Conservation (phyloP, 192 early-diverging fungal species). For the Coemansia sp. region DNA sequence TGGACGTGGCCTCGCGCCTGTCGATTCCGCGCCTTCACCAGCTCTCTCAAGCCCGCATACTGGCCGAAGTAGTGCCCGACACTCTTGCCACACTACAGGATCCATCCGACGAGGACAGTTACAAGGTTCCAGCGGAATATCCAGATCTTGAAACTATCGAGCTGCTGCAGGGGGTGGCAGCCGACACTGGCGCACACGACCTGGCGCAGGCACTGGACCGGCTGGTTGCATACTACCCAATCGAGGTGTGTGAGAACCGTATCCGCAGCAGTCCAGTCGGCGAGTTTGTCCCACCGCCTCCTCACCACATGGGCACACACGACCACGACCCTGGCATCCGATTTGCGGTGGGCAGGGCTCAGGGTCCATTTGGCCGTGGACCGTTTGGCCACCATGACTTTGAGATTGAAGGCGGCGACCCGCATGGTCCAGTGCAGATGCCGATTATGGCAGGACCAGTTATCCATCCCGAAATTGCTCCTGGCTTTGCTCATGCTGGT, state of each 20-base stretch:
- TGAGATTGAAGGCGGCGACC: neutral
- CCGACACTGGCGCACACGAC: conserved; percentile 35
- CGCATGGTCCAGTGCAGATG: too few relatives aligned
- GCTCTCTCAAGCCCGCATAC: conserved; percentile 38
- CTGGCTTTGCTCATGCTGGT: neutral
- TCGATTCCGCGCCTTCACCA: conserved; percentile 36
- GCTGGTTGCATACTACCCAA: conserved; percentile 29
- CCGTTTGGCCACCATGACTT: neutral
- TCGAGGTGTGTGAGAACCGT: conserved; percentile 28
- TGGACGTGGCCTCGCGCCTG: conserved; percentile 38
- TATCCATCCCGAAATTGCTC: conserved; percentile 9
- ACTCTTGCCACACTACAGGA: too few relatives aligned
- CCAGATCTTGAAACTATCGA: conserved; percentile 23
- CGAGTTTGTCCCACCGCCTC: neutral
- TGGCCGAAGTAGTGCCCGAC: neutral
- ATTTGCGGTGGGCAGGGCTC: neutral
- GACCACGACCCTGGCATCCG: neutral
- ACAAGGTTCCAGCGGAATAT: conserved; percentile 9
- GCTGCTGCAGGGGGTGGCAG: conserved; percentile 20
- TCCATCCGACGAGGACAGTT: neutral
- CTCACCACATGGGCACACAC: neutral
- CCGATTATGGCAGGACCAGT: conserved; percentile 22
- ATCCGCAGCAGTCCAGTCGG: conserved; percentile 20
- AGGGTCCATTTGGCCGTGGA: neutral
- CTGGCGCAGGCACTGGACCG: conserved; percentile 31